phyloP scores from a whole-genome alignment of 495 filamentous ascomycete genomes.

The Jackrogersella minutella region DNA sequence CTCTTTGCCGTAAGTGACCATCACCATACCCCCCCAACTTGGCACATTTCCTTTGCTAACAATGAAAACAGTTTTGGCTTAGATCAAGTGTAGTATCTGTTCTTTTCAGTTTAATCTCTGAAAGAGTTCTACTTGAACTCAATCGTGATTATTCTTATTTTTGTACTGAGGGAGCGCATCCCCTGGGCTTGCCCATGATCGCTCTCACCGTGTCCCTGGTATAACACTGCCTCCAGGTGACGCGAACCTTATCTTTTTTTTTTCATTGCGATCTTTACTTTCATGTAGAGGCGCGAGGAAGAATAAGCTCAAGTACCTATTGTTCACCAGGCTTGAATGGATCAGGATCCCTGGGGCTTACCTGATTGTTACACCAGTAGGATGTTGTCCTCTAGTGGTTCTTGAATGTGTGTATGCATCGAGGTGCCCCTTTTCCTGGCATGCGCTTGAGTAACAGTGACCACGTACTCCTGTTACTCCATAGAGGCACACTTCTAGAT shows the following conservation, averaged over 20 bases:
- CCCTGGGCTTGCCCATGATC: constrained; percentile 86
- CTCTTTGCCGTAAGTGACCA: constrained; percentile 54
- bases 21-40: background rate
- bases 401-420: background rate
- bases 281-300: constrained; percentile 70
- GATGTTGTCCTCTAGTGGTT: background rate
- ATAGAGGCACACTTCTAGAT: constrained; percentile 2
- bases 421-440: constrained; percentile 10
- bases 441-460: constrained; percentile 22
- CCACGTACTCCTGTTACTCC: constrained; percentile 26
- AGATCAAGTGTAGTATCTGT: constrained; percentile 99
- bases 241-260: constrained; percentile 65
- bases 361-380: background rate
- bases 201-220: constrained; percentile 80
- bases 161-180: constrained; percentile 61
- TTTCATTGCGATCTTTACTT: constrained; percentile 65
- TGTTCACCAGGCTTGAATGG: too few relatives aligned
- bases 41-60: background rate
- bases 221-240: constrained; percentile 88
- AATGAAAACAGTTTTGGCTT: constrained; percentile 66
- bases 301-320: constrained; percentile 42
- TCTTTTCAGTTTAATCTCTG: constrained; percentile 97
- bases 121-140: constrained; percentile 69
- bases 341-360: background rate
- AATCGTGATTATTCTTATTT: constrained; percentile 89